Evolutionary conservation across 2,329 filamentous ascomycete species (phyloP).

Genomic region (Diaporthe citri): DNA sequence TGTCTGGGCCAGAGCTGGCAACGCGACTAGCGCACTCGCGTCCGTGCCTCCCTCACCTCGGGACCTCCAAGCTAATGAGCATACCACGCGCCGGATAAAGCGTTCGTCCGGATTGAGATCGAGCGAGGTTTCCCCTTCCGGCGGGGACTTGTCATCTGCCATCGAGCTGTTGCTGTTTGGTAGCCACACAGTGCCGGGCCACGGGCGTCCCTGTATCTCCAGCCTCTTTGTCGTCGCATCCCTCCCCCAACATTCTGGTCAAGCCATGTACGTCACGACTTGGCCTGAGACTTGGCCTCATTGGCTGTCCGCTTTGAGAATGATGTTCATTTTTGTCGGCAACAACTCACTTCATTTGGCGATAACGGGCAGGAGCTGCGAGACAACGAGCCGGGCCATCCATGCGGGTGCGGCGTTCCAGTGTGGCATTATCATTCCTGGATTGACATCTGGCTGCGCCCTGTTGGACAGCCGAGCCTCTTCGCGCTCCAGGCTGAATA

Average conservation of each 20-base stretch:
- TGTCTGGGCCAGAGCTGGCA: background rate
- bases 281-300: conserved; percentile 22
- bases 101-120: conserved; percentile 36
- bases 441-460: conserved; percentile 29
- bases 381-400: conserved; percentile 32
- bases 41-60: conserved; percentile 29
- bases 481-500: conserved; percentile 4
- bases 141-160: background rate
- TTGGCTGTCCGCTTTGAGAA: conserved; percentile 33
- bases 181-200: conserved; percentile 31
- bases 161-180: background rate
- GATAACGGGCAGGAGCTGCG: conserved; percentile 12
- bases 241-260: conserved; percentile 18
- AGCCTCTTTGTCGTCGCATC: conserved; percentile 24
- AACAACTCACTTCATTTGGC: conserved; percentile 10
- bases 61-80: conserved; percentile 10
- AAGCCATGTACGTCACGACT: conserved; percentile 41
- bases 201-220: background rate
- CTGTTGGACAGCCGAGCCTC: conserved; percentile 17
- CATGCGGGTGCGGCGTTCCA: conserved; percentile 29
- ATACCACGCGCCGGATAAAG: conserved; percentile 34
- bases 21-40: conserved; percentile 24
- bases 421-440: conserved; percentile 30
- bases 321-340: conserved; percentile 25
- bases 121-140: conserved; percentile 24